Evolutionary conservation across 2,329 filamentous ascomycete genomes (phyloP).

Genomic region (Colletotrichum musae): DNA sequence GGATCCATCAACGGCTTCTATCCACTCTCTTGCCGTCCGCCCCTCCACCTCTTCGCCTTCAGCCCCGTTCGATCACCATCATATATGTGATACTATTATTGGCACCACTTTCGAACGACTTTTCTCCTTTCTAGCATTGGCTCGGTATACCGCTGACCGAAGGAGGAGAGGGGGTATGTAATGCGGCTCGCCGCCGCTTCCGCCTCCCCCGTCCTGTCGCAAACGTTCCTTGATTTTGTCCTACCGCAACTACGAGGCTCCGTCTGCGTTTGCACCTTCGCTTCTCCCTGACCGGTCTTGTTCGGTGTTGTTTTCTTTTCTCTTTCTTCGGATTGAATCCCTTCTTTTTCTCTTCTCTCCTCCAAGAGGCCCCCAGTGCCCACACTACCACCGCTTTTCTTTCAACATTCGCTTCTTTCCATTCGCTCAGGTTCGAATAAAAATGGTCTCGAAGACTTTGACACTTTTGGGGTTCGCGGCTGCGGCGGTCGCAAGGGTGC

Average conservation of each 20-base stretch:
- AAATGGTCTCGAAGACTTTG: conserved; percentile 29
- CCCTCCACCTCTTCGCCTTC: neutral
- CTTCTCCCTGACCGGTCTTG: conserved; percentile 2
- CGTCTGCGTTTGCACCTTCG: conserved; percentile 30
- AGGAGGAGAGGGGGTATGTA: conserved; percentile 27
- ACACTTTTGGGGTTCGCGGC: conserved; percentile 36
- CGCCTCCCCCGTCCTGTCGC: neutral
- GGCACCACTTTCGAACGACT: neutral
- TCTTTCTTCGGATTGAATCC: conserved; percentile 35
- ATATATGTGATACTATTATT: conserved; percentile 30
- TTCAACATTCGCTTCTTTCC: conserved; percentile 23
- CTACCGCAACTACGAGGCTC: conserved; percentile 14
- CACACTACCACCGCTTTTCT: neutral
- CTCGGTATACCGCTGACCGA: neutral
- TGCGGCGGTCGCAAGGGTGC: conserved; percentile 36
- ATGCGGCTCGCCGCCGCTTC: conserved; percentile 29
- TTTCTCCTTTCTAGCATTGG: neutral
- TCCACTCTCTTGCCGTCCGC: neutral
- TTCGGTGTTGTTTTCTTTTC: neutral
- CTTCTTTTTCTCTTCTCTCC: conserved; percentile 18
- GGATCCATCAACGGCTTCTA: conserved; percentile 1
- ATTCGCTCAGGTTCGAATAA: conserved; percentile 35
- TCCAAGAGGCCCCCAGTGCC: too few species aligned
- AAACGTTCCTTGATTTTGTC: conserved; percentile 1
- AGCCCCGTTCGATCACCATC: conserved; percentile 6